These are phyloP conservation scores for Tillandsia leiboldiana DNA, from an alignment of 176 grass and related monocot species.

Conservation along the genomic window DNA sequence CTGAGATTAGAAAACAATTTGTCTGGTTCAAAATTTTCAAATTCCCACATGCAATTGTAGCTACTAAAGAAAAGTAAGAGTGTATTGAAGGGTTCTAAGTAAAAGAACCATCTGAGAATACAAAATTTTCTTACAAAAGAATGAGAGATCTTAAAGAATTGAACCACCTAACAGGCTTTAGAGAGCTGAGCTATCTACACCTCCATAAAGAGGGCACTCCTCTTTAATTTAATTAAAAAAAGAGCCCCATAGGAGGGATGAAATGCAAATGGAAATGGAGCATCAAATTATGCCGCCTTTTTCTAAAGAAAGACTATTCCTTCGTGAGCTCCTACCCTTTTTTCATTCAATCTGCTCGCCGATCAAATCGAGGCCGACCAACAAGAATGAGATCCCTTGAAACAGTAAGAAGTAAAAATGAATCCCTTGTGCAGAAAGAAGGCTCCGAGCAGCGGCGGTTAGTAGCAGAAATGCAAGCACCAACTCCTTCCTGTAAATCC, in stretches of 20 bases:
- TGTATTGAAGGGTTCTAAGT: constrained; percentile 17
- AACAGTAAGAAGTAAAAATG: constrained; percentile 99
- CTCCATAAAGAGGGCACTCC: constrained; percentile 11
- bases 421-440: constrained; percentile 91
- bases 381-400: constrained; percentile 88
- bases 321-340: not conserved
- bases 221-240: not conserved
- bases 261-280: not conserved
- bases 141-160: constrained; percentile 23
- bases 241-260: not conserved
- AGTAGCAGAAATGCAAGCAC: constrained; percentile 73
- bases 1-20: not conserved
- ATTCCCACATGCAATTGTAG: not conserved
- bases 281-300: not conserved
- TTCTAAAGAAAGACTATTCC: not conserved
- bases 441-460: constrained; percentile 69
- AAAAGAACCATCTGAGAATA: constrained; percentile 20
- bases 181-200: constrained; percentile 33
- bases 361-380: constrained; percentile 95
- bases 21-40: too few species aligned
- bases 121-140: constrained; percentile 56
- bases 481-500: constrained; percentile 93
- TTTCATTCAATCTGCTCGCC: constrained; percentile 83
- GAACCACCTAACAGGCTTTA: constrained; percentile 17
- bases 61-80: not conserved